These are phyloP conservation scores for Lipomyces spencermartinsiae DNA, from an alignment of 805 yeast species.

Conservation along the genomic window DNA sequence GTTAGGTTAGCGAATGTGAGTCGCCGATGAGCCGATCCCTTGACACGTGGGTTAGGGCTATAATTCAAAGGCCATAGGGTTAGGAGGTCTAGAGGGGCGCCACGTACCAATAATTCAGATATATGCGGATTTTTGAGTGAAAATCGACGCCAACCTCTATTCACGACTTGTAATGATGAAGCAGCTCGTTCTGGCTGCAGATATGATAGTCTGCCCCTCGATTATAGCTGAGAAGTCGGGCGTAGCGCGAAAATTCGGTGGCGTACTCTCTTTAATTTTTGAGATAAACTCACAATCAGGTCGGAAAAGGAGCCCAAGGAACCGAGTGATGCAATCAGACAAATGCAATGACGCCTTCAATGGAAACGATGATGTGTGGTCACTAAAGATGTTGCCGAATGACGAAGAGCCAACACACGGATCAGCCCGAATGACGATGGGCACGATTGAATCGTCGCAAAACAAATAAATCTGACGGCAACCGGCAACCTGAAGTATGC, in stretches of 20 bases:
- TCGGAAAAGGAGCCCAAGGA: background rate
- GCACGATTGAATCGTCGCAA: background rate
- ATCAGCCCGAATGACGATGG: background rate
- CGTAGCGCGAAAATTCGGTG: background rate
- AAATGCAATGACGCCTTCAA: background rate
- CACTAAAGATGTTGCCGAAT: background rate
- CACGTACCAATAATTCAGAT: background rate
- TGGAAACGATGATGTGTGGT: background rate
- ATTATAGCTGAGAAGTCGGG: background rate
- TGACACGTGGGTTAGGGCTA: constrained; percentile 5
- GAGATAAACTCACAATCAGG: background rate
- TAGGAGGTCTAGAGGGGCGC: background rate
- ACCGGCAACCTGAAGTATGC: background rate
- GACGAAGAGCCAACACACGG: background rate
- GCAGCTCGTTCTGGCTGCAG: background rate
- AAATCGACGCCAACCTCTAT: background rate
- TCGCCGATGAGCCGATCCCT: background rate
- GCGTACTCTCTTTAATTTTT: no score
- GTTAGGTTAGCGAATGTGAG: constrained; percentile 11
- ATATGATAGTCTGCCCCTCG: background rate
- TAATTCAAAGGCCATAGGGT: background rate
- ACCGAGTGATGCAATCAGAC: background rate
- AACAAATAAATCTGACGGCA: background rate
- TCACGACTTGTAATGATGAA: background rate
- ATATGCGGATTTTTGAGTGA: background rate